phyloP scores from a whole-genome alignment of 495 filamentous ascomycete species.

The Penicillium roqueforti region DNA sequence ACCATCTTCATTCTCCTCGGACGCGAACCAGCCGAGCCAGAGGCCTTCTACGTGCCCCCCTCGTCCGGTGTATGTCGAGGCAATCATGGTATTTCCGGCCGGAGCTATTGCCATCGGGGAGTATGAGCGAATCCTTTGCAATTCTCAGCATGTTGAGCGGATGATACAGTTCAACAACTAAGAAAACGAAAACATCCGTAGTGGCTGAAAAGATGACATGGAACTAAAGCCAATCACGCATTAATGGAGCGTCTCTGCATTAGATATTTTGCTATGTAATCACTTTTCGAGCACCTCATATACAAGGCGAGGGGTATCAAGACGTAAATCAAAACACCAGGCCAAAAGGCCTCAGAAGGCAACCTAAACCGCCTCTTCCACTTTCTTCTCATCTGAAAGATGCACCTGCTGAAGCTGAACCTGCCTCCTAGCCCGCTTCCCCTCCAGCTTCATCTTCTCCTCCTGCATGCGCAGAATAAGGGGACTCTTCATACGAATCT shows the following conservation, averaged over 20 bases:
- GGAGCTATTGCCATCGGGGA: constrained; percentile 57
- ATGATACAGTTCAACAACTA: constrained; percentile 15
- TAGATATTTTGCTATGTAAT: constrained; percentile 1
- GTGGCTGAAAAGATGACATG: not conserved
- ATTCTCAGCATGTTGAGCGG: constrained; percentile 33
- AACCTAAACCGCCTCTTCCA: constrained; percentile 13
- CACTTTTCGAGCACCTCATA: constrained; percentile 16
- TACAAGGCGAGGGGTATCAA: constrained; percentile 17
- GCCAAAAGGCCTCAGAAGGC: constrained; percentile 3
- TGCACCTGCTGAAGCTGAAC: constrained; percentile 1
- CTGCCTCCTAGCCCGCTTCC: constrained; percentile 26
- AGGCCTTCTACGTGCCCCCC: constrained; percentile 8
- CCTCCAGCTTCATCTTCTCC: constrained; percentile 61
- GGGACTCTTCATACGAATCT: constrained; percentile 60
- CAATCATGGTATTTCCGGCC: constrained; percentile 62
- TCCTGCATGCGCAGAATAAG: constrained; percentile 67
- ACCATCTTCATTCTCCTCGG: constrained; percentile 12
- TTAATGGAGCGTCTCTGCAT: constrained; percentile 7
- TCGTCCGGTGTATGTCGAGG: constrained; percentile 51
- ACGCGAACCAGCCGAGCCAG: constrained; percentile 3
- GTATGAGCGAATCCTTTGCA: constrained; percentile 53
- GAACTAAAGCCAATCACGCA: not conserved
- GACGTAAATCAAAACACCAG: not conserved
- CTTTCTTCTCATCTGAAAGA: not conserved
- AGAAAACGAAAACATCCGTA: constrained; percentile 2